Evolutionary conservation across 1,284 basidiomycete genomes (phyloP), one percentile per base, ranked within the genome.

Genomic region (Cryptococcus depauperatus): DNA sequence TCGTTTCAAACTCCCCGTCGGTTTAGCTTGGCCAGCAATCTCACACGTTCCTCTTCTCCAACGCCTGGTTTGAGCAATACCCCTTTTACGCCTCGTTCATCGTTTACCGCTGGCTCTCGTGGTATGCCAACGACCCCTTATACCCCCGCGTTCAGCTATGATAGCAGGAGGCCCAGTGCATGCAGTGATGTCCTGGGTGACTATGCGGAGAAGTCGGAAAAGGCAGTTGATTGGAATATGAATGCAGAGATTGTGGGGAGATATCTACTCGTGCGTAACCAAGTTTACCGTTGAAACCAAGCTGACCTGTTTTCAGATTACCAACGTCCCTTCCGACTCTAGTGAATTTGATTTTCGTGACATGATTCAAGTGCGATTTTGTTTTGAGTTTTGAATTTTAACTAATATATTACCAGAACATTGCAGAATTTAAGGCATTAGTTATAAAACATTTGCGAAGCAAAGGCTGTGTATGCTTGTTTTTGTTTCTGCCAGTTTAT

Each of bases 371-470:
- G 62, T 64, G 30, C 35, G 49, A 29, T 6, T 7, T 16, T 21
- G 3, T 22, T 28, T 28, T 21, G 27, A 13, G 22, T 37, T 5
- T 9, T 19, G 22, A 37, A 33, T 28, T n/a, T n/a, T 30, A 39
- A 26, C 29, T 32, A 27, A 21, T 35, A 4, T 49, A 27, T 25
- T 8, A 16, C 7, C 37, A 64, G 60, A 35, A 21, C 11, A 50
- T 61, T 30, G 64, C 57, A 10, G 43, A 55, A 1, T 55, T 48
- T 49, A 59, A 60, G 35, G 54, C 54, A 10, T 50, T 68, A 29
- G 49, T 65, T 9, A 41, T 52, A 47, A 59, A 59, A n/a, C 47
- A 56, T 32, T 51, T 64, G 5, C 25, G 46, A 16, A 48, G 38
- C 9, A 52, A 47, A 29, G 65, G 65, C 13, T 52, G 41, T 38